Percentiles rank a stretch among this genome's conserved stretches.
phyloP scores from a whole-genome alignment of 176 grass and related monocot species.

The Eleusine indica region DNA sequence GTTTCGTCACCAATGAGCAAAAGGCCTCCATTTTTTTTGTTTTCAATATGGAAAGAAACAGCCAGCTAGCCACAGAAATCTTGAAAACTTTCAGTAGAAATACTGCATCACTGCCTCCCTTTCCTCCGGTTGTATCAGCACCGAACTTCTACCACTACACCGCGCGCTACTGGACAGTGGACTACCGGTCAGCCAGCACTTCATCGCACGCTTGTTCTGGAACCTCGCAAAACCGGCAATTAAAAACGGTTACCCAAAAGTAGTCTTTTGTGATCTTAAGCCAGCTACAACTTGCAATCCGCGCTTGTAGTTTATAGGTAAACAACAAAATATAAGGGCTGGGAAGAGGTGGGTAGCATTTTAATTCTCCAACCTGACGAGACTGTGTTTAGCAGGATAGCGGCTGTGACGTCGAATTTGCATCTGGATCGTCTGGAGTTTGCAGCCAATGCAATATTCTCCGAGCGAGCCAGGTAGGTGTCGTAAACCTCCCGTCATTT shows the following conservation, averaged over 20 bases:
- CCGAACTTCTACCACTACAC: slow-evolving; percentile 11
- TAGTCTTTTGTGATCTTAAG: background rate
- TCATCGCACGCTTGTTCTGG: background rate
- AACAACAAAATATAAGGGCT: background rate
- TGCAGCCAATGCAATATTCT: background rate
- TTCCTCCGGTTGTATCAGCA: slow-evolving; percentile 18
- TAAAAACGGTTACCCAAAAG: slow-evolving; percentile 21
- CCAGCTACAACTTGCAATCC: background rate
- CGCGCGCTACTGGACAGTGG: background rate
- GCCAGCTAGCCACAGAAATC: background rate
- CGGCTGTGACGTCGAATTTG: background rate
- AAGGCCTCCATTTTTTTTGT: background rate
- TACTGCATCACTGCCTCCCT: background rate
- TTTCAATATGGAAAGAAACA: background rate
- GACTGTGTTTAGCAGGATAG: background rate
- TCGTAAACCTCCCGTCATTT: background rate
- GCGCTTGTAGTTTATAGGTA: background rate
- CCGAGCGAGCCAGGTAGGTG: background rate
- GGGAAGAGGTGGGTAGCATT: background rate
- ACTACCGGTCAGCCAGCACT: slow-evolving; percentile 27
- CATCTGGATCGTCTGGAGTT: background rate
- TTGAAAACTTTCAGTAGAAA: background rate
- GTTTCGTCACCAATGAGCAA: slow-evolving; percentile 3
- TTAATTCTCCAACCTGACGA: slow-evolving; percentile 9
- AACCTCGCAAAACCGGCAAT: background rate